phyloP scores from a whole-genome alignment of 2,329 filamentous ascomycete genomes.

The Fusarium denticulatum region DNA sequence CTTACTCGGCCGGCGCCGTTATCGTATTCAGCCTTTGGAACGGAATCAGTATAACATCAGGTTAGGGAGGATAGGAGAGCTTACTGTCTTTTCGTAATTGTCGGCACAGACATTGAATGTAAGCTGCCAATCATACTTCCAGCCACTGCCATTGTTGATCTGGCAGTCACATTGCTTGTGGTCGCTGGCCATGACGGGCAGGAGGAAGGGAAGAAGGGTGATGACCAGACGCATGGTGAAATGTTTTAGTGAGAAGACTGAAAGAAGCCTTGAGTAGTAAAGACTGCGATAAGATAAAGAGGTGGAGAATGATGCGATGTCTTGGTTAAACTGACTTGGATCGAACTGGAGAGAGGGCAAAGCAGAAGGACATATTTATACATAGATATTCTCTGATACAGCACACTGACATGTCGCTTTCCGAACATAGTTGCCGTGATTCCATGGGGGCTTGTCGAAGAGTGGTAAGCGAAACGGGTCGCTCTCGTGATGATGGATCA shows the following conservation, averaged over 20 bases:
- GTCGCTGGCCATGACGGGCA: too few relatives aligned
- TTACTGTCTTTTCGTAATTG: not conserved
- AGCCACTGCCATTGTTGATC: too few relatives aligned
- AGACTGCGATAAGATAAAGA: not conserved
- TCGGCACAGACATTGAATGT: too few relatives aligned
- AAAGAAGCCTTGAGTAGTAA: not conserved
- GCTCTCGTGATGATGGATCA: not conserved
- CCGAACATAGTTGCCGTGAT: not conserved
- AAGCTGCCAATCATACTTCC: too few relatives aligned
- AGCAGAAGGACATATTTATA: not conserved
- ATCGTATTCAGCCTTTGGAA: not conserved
- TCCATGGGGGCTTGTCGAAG: not conserved
- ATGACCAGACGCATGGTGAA: not conserved
- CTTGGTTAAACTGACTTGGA: not conserved
- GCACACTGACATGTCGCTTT: not conserved
- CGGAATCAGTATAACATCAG: not conserved
- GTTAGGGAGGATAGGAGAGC: accelerated
- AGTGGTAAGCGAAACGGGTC: not conserved
- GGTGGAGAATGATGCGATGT: not conserved
- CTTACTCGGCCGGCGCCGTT: not conserved
- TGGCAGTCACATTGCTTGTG: too few relatives aligned
- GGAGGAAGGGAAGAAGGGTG: not conserved
- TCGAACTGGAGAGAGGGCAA: not conserved
- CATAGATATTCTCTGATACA: not conserved
- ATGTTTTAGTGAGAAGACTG: not conserved